These are phyloP conservation scores for Lenwebbia sp. DNA, from an alignment of 345 rosid genomes.

Conservation along the genomic window DNA sequence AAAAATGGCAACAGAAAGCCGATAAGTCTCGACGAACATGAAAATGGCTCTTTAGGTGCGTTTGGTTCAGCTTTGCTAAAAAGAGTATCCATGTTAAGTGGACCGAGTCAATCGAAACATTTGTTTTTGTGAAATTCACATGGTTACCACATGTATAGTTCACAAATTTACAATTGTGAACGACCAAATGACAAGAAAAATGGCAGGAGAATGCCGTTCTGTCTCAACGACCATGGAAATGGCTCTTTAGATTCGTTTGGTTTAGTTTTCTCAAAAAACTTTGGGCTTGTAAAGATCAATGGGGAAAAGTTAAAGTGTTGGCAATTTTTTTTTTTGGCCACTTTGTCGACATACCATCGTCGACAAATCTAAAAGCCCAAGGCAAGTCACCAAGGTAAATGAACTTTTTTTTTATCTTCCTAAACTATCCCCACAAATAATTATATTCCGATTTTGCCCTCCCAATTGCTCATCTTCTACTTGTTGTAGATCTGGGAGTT, in stretches of 20 bases:
- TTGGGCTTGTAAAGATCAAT: not conserved
- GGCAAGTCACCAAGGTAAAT: not conserved
- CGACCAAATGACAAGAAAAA: no score
- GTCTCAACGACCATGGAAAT: not conserved
- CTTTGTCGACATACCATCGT: not conserved
- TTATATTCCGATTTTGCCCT: not conserved
- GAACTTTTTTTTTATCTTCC: accelerated
- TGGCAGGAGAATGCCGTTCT: no score
- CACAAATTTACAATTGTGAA: no score
- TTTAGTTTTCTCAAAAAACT: not conserved
- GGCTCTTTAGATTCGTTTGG: not conserved
- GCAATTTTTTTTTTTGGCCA: accelerated
- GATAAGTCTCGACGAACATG: no score
- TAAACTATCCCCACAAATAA: not conserved
- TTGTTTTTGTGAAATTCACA: no score
- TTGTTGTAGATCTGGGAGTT: not conserved
- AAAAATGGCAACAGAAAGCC: no score
- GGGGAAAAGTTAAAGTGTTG: not conserved
- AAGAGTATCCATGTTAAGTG: no score
- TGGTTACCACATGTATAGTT: no score
- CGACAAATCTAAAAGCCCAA: not conserved
- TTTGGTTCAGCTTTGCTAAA: no score
- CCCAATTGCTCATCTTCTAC: not conserved
- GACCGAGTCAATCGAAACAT: no score
- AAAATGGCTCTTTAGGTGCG: no score